Evolutionary conservation across 805 yeast species (phyloP).

Genomic region (Brettanomyces sp.): DNA sequence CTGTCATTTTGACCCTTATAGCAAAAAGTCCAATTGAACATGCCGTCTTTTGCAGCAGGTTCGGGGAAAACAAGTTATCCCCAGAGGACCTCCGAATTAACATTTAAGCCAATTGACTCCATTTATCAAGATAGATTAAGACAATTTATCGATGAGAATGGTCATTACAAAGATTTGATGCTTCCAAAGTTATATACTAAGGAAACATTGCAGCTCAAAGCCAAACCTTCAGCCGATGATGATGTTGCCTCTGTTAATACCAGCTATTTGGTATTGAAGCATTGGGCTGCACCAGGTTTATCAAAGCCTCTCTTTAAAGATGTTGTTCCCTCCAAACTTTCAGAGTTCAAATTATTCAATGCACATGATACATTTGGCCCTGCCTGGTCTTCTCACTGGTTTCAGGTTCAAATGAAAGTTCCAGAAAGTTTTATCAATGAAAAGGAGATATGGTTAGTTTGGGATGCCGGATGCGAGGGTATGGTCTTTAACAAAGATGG

Average conservation of each 20-base stretch:
- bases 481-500: slow-evolving; percentile 63
- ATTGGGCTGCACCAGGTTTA: slow-evolving; percentile 67
- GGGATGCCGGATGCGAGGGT: slow-evolving; percentile 86
- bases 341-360: slow-evolving; percentile 43
- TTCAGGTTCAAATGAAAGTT: slow-evolving; percentile 54
- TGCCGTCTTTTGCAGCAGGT: too few relatives aligned
- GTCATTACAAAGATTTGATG: slow-evolving; percentile 63
- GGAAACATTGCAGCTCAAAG: slow-evolving; percentile 29
- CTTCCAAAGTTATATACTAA: slow-evolving; percentile 74
- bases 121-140: slow-evolving; percentile 65
- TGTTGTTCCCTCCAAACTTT: slow-evolving; percentile 40
- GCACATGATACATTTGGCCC: slow-evolving; percentile 76
- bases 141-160: slow-evolving; percentile 66
- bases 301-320: slow-evolving; percentile 55
- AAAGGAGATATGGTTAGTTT: slow-evolving; percentile 20
- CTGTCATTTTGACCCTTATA: too few relatives aligned
- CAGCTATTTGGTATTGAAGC: slow-evolving; percentile 42
- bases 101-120: slow-evolving; percentile 66
- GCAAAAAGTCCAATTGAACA: too few relatives aligned
- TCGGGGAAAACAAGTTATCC: slow-evolving; percentile 21
- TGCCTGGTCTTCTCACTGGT: slow-evolving; percentile 97
- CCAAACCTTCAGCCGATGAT: slow-evolving; percentile 20
- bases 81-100: slow-evolving; percentile 42
- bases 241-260: slow-evolving; percentile 17
- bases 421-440: slow-evolving; percentile 61